Evolutionary conservation across 2,329 filamentous ascomycete species (phyloP), one percentile per base, ranked within the genome.

Genomic region (Xylariaceae sp.): DNA sequence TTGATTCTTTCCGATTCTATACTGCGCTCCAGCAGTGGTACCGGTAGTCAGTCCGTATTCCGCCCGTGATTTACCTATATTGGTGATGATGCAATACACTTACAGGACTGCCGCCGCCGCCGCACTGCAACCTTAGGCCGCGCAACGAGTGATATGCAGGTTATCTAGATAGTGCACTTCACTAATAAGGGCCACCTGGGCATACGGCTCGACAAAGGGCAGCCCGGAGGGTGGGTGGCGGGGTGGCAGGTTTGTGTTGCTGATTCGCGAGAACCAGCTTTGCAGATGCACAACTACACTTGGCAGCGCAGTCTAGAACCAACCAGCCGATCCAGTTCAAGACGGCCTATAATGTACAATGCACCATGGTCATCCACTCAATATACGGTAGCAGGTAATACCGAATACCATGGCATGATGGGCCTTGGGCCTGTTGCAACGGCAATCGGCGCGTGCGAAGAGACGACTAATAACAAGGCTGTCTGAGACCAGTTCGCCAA

Each of bases 51-150:
- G 15, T 37, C 36, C 36, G 30, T 34, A 34, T 34, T 37, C n/a
- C 36, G 15, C 5, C 5, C 12, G 36, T 37, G 36, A 37, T 37
- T 18, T 18, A 37, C 36, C 36, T n/a, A 37, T 37, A 37, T 18
- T 37, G 36, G n/a, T 16, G 36, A 18, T 37, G 36, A 37, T 37
- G 36, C 36, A n/a, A n/a, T 16, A 7, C 13, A 34, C 32, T 37
- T 53, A 16, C 26, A 45, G 32, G n/a, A n/a, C 47, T 9, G 51
- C 47, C 22, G 47, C 42, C 41, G 47, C 47, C 32, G 26, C 53
- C 53, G 55, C 55, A 49, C 47, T 57, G 56, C 53, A 54, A 58
- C 56, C 53, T 51, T 21, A 54, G 43, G 56, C 47, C 50, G 50
- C 50, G 53, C 53, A 51, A 55, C 42, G 47, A 46, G 45, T 32